Base-by-base conservation (phyloP, 2,329 filamentous ascomycete species). In the Verticillium dahliae region DNA sequence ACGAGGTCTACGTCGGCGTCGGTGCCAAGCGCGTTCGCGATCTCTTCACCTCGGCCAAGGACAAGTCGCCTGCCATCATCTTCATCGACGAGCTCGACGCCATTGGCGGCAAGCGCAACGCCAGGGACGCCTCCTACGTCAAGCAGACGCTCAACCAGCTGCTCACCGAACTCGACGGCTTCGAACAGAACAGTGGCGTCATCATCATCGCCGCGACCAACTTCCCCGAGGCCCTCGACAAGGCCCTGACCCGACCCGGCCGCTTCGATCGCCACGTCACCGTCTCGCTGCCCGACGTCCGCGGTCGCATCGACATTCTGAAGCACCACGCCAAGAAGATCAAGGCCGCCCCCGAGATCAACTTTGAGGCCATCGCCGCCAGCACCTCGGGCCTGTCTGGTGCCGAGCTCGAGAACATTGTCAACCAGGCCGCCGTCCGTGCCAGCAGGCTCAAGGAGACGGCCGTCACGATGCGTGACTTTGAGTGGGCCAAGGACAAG, bases 131-230 rank as follows among this genome's bases (percentile, higher is more conserved):
- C 33, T 91, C 92, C 14, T 97, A 99, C 72, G 91, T 94, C 66
- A 97, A 97, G 75, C 96, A 99, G 76, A 99, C 95, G 0, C 83
- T 99, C 66, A 99, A 99, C 73, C 95, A 99, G 77, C 85, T 99
- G 60, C 85, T 99, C 62, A 98, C 96, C 18, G 95, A 99, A 74
- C 85, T 99, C 45, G 96, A 99, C 69, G 96, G 96, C 31, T 99
- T 99, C 71, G 92, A 96, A 62, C 93, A 97, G 73, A 92, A 91
- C 70, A 95, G 89, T 66, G 92, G 93, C 66, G 92, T 99, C 34
- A 96, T 99, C 71, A 94, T 99, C 71, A 89, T 99, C 64, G 95
- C 90, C 58, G 95, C 95, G 3, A 99, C 95, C 66, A 99, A 99
- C 77, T 95, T 97, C 71, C 95, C 95, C 3, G 89, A 97, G 75